phyloP scores from a whole-genome alignment of 1,139 yeast species.

The Zygosaccharomyces sapae region DNA sequence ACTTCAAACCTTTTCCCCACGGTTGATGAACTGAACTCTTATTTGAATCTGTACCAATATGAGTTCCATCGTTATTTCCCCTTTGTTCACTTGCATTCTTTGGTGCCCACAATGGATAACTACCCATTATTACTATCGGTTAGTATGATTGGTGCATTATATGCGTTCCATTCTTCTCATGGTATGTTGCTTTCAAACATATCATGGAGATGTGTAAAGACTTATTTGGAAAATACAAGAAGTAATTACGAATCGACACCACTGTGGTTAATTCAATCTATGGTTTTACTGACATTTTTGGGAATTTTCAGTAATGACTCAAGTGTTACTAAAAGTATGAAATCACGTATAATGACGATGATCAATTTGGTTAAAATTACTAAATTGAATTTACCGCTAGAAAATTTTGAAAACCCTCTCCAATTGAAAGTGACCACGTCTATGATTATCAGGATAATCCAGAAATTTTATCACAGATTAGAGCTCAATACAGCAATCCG shows the following conservation, averaged over 20 bases:
- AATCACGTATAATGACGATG: slow-evolving; percentile 72
- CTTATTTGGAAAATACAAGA: slow-evolving; percentile 61
- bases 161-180: slow-evolving; percentile 74
- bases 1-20: slow-evolving; percentile 62
- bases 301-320: slow-evolving; percentile 77
- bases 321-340: slow-evolving; percentile 67
- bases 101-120: slow-evolving; percentile 56
- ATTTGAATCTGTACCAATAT: slow-evolving; percentile 62
- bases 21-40: slow-evolving; percentile 69
- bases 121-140: slow-evolving; percentile 75
- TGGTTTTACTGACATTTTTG: slow-evolving; percentile 73
- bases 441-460: slow-evolving; percentile 37
- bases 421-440: slow-evolving; percentile 39
- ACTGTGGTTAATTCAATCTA: slow-evolving; percentile 81
- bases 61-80: slow-evolving; percentile 81
- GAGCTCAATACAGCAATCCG: slow-evolving; percentile 35
- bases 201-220: slow-evolving; percentile 72
- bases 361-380: slow-evolving; percentile 76
- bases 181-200: slow-evolving; percentile 74
- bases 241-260: slow-evolving; percentile 65
- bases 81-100: slow-evolving; percentile 71
- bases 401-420: slow-evolving; percentile 58
- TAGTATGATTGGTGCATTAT: slow-evolving; percentile 86
- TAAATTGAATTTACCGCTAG: slow-evolving; percentile 67
- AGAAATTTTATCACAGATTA: slow-evolving; percentile 35